Base-by-base conservation (phyloP, 208 protist species). In the Trypanosoma melophagium region DNA sequence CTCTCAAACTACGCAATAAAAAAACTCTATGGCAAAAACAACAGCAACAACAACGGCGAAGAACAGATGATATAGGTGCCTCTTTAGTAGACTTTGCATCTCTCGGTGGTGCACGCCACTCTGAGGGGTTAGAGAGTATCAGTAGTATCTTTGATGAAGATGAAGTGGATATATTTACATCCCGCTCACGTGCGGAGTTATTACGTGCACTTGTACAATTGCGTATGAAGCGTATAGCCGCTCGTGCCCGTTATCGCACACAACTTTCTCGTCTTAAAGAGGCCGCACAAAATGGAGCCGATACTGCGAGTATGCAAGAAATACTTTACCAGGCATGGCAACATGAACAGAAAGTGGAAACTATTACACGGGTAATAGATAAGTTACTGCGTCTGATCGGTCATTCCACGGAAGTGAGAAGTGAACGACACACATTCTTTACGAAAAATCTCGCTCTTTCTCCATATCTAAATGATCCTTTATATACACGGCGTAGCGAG, bases 391-490 rank as follows among this genome's bases (percentile, higher is more conserved):
- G 45, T 14, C 53, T 65, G 16, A 14, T 76, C 25, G 57, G 57
- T 69, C 21, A 31, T 19, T n/a, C 5, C 1, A 0, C 17, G 0
- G 21, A 41, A 38, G 14, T 50, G 17, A 17, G 47, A 58, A 13
- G 45, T 10, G 25, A 54, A 51, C 14, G n/a, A 41, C 19, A 41
- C 7, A 41, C 49, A 9, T 76, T 64, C 19, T 70, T 69, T 58
- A 55, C 31, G 28, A 76, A 76, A 57, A 63, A 76, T 60, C 62
- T 76, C 40, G 47, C 50, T 1, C 47, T 69, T 45, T 76, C 70
- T 1, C 70, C 70, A 12, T 76, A 76, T 38, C 41, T 76, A 12
- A 42, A 55, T 40, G 49, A 69, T 21, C 54, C 70, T 17, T 3
- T 19, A 28, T n/a, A 40, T 0, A 25, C 1, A 7, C 17, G 25